These are phyloP conservation scores for Apiospora aurea DNA, from an alignment of 2,329 filamentous ascomycete genomes.

Conservation along the genomic window DNA sequence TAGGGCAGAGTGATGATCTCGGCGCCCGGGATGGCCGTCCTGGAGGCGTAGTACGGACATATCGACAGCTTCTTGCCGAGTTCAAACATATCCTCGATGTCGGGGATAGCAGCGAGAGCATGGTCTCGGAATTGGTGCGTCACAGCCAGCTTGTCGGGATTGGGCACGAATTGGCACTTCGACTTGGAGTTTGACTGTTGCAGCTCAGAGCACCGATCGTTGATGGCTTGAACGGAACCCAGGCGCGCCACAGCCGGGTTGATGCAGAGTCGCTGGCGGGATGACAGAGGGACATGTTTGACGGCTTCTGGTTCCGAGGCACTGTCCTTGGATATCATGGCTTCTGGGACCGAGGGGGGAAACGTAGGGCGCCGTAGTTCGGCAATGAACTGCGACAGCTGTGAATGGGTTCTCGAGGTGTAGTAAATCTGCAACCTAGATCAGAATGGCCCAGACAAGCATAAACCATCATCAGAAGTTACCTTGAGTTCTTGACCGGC, in stretches of 20 bases:
- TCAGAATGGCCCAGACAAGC: too few species aligned
- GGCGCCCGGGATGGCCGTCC: slow-evolving; percentile 79
- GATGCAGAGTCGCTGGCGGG: slow-evolving; percentile 88
- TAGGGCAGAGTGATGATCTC: slow-evolving; percentile 95
- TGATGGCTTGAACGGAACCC: slow-evolving; percentile 79
- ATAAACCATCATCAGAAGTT: slow-evolving; percentile 28
- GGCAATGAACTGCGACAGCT: slow-evolving; percentile 85
- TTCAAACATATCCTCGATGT: slow-evolving; percentile 88
- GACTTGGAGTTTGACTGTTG: slow-evolving; percentile 75
- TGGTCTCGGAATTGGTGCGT: slow-evolving; percentile 86
- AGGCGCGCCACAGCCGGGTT: slow-evolving; percentile 81
- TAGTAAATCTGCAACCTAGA: slow-evolving; percentile 70
- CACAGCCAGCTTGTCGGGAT: slow-evolving; percentile 74
- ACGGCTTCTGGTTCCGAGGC: slow-evolving; percentile 60
- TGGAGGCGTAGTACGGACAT: slow-evolving; percentile 96
- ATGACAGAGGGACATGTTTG: slow-evolving; percentile 85
- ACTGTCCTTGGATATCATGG: slow-evolving; percentile 40
- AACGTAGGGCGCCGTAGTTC: slow-evolving; percentile 82
- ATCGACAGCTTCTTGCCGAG: slow-evolving; percentile 81
- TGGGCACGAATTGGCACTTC: slow-evolving; percentile 79
- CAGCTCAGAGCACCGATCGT: slow-evolving; percentile 89
- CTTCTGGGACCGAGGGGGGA: slow-evolving; percentile 70
- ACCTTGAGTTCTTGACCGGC: slow-evolving; percentile 74
- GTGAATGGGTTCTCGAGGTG: slow-evolving; percentile 91
- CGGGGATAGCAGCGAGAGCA: slow-evolving; percentile 81